Base-by-base conservation (phyloP, 768 basidiomycete genomes). In the Tubosaeta sp. region DNA sequence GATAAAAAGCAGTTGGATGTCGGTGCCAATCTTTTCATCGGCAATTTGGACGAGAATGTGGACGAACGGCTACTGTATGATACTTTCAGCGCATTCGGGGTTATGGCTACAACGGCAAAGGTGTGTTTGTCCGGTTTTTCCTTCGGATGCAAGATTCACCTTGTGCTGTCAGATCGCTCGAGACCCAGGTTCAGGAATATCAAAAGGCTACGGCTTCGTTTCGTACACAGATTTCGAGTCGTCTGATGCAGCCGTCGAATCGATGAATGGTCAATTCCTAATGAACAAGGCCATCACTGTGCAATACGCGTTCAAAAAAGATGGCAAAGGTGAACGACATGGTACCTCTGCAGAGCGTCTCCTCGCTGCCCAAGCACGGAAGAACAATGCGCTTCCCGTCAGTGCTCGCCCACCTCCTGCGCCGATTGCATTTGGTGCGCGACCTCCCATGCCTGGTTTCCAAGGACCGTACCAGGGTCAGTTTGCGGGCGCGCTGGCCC, bases 271-370 rank as follows among this genome's bases (percentile, higher is more conserved):
- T 34, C 94, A 98, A 64, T 97, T 92, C 81, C 78, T 98, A 42
- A 94, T 94, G 87, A 97, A 98, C 77, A 97, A 97, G 73, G 88
- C 94, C 48, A 91, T 99, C 64, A 84, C 87, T 16, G 94, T 96
- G 11, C 94, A 97, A 66, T 99, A 96, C 67, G 95, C 96, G 2
- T 97, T 98, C 80, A 98, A 99, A 74, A 98, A 98, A 73, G 96
- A 98, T 63, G 94, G 92, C 39, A 95, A 97, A 66, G 95, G 95
- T 51, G 96, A 99, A 69, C 82, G 96, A 5, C 96, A 98, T 63
- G 96, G 96, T 25, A 96, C 95, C 11, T 77, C 88, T 14, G 94
- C 96, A n/a, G 96, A 99, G 72, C 85, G 96, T 51, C 82, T 97
- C 30, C 81, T 99, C 59, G 94, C 94, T 3, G 84, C 93, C 2